phyloP scores from a whole-genome alignment of 371 early-diverging fungal species.

The Choanephora cucurbitarum region DNA sequence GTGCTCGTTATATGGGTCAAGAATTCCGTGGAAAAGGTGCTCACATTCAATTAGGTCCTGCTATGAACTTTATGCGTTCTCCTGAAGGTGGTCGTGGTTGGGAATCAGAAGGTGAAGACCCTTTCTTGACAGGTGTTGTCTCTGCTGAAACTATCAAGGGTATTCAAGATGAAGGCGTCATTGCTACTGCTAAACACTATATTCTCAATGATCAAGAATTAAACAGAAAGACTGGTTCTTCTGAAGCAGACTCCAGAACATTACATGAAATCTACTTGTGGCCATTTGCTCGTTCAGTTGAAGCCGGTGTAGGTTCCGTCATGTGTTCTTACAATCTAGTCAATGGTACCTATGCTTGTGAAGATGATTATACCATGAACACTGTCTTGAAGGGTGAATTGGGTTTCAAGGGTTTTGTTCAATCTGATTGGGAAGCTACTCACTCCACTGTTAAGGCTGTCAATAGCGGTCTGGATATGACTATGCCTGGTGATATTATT shows the following conservation, averaged over 20 bases:
- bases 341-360: constrained; percentile 51
- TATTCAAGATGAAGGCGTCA: constrained; percentile 41
- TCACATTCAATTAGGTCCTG: constrained; percentile 50
- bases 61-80: constrained; percentile 48
- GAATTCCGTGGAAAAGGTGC: constrained; percentile 56
- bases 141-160: constrained; percentile 34
- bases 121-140: constrained; percentile 51
- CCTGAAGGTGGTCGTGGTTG: constrained; percentile 59
- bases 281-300: constrained; percentile 52
- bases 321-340: constrained; percentile 61
- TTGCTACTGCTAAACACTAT: constrained; percentile 55
- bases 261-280: constrained; percentile 57
- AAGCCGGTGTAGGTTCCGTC: constrained; percentile 52
- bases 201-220: constrained; percentile 52
- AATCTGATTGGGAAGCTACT: constrained; percentile 38
- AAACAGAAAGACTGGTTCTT: constrained; percentile 20
- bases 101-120: constrained; percentile 65
- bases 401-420: constrained; percentile 42
- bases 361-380: constrained; percentile 41
- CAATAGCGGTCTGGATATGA: constrained; percentile 50
- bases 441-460: constrained; percentile 32
- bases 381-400: constrained; percentile 45
- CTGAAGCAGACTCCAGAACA: constrained; percentile 46
- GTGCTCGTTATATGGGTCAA: constrained; percentile 52
- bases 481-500: constrained; percentile 28